Evolutionary conservation across 345 rosid genomes (phyloP), one percentile per base, ranked within the genome.

Genomic region (Cardamine resedifolia): DNA sequence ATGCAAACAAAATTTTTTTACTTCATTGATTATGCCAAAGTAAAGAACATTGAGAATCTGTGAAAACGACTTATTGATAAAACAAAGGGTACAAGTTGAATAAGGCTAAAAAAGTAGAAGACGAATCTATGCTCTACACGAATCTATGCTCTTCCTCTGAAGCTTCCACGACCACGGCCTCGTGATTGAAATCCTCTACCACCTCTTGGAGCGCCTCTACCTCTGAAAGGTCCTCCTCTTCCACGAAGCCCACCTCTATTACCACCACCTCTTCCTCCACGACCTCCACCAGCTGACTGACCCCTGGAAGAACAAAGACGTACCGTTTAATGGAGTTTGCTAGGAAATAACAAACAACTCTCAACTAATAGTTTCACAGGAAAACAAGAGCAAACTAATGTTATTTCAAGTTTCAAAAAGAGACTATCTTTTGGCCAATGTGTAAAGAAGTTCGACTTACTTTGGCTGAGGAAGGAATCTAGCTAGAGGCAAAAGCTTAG

Each of bases 391-490:
- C 15, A 47, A 6, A 27, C 63, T 19, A 51, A 3, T 62, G 45
- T 18, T 26, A 3, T 10, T 9, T 56, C 39, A 16, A 56, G 14
- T 15, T 27, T 11, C 2, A 8, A 55, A 48, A 49, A 9, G 26
- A 36, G 14, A 12, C 27, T 58, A 36, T 66, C 3, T 52, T 5
- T 20, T 30, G 18, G 31, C 20, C 6, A 41, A 21, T 55, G 51
- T 53, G 64, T 63, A 39, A 41, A 24, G 3, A 63, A 24, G 58
- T 24, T 51, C 43, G 72, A 78, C 93, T 62, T 85, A 91, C 97
- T 95, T 95, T 18, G 97, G 99, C 76, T 87, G 99, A 10, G 93
- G 61, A 80, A 95, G 90, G 82, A 95, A 95, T 78, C 81, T 86
- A 31, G 92, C 81, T 49, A 95, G 89, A 34, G 97, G 98, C 83